These are phyloP conservation scores for Entomortierella beljakovae DNA, from an alignment of 192 early-diverging fungal genomes.

Conservation along the genomic window DNA sequence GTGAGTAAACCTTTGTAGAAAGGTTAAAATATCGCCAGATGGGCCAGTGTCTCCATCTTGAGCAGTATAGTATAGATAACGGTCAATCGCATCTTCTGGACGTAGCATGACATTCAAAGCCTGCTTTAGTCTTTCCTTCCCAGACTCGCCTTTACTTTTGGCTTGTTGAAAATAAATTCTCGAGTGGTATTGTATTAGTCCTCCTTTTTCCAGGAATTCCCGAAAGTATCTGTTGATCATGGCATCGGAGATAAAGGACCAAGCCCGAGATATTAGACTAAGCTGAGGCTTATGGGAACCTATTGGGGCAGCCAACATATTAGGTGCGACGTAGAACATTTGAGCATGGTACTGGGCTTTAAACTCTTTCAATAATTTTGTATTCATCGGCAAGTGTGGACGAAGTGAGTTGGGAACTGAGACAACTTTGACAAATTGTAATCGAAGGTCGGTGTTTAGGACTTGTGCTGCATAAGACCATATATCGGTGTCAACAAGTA, in stretches of 20 bases:
- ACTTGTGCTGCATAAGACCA: background rate
- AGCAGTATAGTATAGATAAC: background rate
- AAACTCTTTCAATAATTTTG: background rate
- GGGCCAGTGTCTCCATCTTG: background rate
- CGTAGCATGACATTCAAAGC: background rate
- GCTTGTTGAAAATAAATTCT: background rate
- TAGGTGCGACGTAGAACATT: background rate
- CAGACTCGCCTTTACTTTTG: background rate
- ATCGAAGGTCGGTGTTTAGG: background rate
- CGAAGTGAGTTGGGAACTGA: background rate
- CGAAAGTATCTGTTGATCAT: background rate
- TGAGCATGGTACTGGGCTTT: background rate
- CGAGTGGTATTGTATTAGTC: background rate
- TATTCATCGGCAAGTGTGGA: background rate
- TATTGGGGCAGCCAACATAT: background rate
- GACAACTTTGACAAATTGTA: background rate
- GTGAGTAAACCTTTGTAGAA: too few relatives aligned
- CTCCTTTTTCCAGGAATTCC: background rate
- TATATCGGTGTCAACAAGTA: background rate
- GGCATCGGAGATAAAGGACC: background rate
- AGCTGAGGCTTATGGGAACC: background rate
- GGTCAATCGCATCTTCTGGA: background rate
- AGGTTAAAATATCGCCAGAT: background rate
- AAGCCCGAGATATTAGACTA: background rate
- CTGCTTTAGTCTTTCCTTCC: background rate